These are phyloP conservation scores for Inonotus obliquus DNA, from an alignment of 1,284 basidiomycete species.

Conservation along the genomic window DNA sequence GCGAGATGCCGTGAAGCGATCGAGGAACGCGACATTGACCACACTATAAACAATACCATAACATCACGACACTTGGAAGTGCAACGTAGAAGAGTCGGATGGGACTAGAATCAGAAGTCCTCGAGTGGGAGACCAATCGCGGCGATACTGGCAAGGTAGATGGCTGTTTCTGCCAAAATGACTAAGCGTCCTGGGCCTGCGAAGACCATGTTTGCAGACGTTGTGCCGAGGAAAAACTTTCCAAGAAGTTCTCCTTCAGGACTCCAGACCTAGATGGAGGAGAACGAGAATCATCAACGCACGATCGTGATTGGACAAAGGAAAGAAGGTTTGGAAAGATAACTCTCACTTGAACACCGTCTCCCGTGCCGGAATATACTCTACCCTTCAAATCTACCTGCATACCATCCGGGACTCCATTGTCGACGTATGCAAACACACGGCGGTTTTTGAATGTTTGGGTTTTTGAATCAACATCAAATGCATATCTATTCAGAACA, in stretches of 20 bases:
- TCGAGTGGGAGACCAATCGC: slow-evolving; percentile 28
- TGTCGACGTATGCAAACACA: slow-evolving; percentile 66
- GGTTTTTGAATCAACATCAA: slow-evolving; percentile 58
- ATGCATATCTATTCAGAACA: slow-evolving; percentile 53
- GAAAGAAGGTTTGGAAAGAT: background rate
- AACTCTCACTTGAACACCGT: slow-evolving; percentile 58
- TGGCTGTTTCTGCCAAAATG: slow-evolving; percentile 62
- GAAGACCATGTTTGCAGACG: slow-evolving; percentile 64
- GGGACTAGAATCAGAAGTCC: slow-evolving; percentile 1
- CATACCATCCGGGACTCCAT: slow-evolving; percentile 60
- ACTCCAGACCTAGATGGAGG: slow-evolving; percentile 54
- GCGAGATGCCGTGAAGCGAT: too few relatives aligned
- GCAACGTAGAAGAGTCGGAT: background rate
- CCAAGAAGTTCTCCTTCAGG: slow-evolving; percentile 59
- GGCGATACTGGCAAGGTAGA: slow-evolving; percentile 58
- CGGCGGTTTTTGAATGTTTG: slow-evolving; percentile 58
- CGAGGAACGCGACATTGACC: background rate
- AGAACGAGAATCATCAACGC: background rate
- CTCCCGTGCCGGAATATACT: slow-evolving; percentile 64
- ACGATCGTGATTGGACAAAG: background rate
- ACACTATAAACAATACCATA: background rate
- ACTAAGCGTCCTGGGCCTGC: slow-evolving; percentile 58
- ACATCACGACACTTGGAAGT: background rate
- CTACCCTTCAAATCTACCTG: slow-evolving; percentile 60
- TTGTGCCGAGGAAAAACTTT: slow-evolving; percentile 64